phyloP scores from a whole-genome alignment of 1,284 basidiomycete species.

The Apiotrichum mycotoxinovorans region DNA sequence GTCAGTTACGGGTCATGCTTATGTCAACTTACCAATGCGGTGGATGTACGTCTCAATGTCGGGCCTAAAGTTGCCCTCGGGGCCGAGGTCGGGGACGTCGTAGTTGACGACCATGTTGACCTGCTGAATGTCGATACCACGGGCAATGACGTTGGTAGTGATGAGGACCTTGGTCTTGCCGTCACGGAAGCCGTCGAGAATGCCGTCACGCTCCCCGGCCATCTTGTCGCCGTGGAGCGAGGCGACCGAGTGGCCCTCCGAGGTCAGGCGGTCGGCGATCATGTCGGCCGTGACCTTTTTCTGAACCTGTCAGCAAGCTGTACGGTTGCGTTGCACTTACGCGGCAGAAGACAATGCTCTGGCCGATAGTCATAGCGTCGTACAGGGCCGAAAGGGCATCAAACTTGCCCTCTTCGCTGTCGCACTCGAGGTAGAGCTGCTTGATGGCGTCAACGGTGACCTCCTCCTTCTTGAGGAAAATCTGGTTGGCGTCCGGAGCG shows the following conservation, averaged over 20 bases:
- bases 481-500: slow-evolving; percentile 92
- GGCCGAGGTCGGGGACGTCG: slow-evolving; percentile 78
- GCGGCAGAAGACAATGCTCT: slow-evolving; percentile 95
- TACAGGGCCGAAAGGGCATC: slow-evolving; percentile 91
- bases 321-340: slow-evolving; percentile 49
- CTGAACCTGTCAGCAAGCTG: slow-evolving; percentile 49
- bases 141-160: slow-evolving; percentile 97
- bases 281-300: slow-evolving; percentile 87
- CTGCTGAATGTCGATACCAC: slow-evolving; percentile 97
- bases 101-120: slow-evolving; percentile 99
- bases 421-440: slow-evolving; percentile 97
- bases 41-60: slow-evolving; percentile 98
- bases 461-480: slow-evolving; percentile 91
- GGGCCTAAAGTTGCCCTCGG: slow-evolving; percentile 54
- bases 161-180: slow-evolving; percentile 97
- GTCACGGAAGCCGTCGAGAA: slow-evolving; percentile 93
- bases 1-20: background rate
- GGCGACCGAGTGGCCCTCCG: slow-evolving; percentile 93
- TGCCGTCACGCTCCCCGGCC: slow-evolving; percentile 77
- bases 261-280: slow-evolving; percentile 84
- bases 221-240: slow-evolving; percentile 95
- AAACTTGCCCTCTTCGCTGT: slow-evolving; percentile 86
- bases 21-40: slow-evolving; percentile 73
- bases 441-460: slow-evolving; percentile 90
- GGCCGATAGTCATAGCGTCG: slow-evolving; percentile 85